Conservation (phyloP, 495 filamentous ascomycete species). For the Neurospora sp. region DNA sequence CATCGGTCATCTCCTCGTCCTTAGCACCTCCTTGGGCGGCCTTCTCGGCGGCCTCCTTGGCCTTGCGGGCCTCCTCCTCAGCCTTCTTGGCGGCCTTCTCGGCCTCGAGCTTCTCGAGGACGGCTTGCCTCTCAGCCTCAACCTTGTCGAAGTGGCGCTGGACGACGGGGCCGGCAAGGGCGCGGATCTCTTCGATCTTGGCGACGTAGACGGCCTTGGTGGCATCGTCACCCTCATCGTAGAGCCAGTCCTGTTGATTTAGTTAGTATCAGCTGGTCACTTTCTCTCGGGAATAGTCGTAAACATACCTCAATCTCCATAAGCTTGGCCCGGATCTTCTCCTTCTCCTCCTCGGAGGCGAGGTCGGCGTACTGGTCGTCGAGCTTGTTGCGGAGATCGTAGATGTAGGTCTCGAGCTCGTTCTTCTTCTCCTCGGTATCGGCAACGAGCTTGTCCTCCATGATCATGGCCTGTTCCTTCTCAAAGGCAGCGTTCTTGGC, state of each 20-base stretch:
- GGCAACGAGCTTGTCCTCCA: constrained; percentile 96
- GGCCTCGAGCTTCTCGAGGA: constrained; percentile 69
- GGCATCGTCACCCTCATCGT: constrained; percentile 93
- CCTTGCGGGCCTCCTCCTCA: constrained; percentile 49
- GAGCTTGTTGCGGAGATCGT: constrained; percentile 88
- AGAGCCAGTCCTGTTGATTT: constrained; percentile 78
- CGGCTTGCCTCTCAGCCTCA: constrained; percentile 74
- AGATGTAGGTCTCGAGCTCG: constrained; percentile 94
- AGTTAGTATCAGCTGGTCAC: constrained; percentile 1
- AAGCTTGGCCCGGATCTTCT: constrained; percentile 69
- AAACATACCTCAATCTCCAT: constrained; percentile 68
- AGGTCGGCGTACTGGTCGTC: constrained; percentile 84
- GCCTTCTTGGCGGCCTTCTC: constrained; percentile 70
- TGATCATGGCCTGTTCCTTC: constrained; percentile 81
- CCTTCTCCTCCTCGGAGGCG: constrained; percentile 86
- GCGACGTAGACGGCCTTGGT: constrained; percentile 86
- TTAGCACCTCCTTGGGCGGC: constrained; percentile 18
- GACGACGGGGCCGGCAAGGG: constrained; percentile 80
- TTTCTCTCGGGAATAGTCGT: neutral
- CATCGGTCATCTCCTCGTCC: constrained; percentile 51
- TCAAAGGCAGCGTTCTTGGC: constrained; percentile 59
- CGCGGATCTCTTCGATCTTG: constrained; percentile 93
- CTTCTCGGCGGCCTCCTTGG: constrained; percentile 34
- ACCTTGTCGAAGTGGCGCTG: constrained; percentile 93
- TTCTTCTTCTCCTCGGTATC: constrained; percentile 99